Base-by-base conservation (phyloP, 1,284 basidiomycete genomes). In the Cutaneotrichosporon sp. region DNA sequence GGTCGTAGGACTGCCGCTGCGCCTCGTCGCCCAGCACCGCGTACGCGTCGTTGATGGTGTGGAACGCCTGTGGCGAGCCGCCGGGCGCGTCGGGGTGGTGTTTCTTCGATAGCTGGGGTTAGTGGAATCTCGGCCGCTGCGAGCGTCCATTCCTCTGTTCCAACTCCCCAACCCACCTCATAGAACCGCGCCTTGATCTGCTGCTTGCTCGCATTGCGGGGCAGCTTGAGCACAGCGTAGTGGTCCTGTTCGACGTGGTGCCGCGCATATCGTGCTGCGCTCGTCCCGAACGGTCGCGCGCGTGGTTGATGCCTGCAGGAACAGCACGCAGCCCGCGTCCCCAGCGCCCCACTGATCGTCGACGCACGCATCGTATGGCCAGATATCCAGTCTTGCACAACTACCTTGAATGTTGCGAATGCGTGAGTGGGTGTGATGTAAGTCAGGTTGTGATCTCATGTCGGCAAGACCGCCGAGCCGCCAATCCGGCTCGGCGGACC, bases 111-210 rank as follows among this genome's bases (percentile, higher is more conserved):
- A 77, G 56, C 76, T 77, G 48, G 4, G 26, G 25, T 58, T 29
- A 19, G 37, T 5, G 24, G 33, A 9, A 8, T 12, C 17, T 20
- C 10, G 29, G 9, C 26, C 41, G 10, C 12, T 7, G 25, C 12
- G 11, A 17, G 7, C 3, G 4, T 20, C 41, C 20, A 7, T 11
- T 17, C 29, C 29, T 10, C 29, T 20, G 19, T 32, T 20, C 43
- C 29, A 4, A 10, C 10, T 14, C 10, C 25, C 34, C 27, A 20
- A 62, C 70, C 58, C 56, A 77, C 76, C 67, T 75, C 74, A 51
- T 77, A 77, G 51, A 76, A 77, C 46, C 61, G 62, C 12, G 74
- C 69, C 58, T 77, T 77, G 61, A 77, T 68, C 52, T 77, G 74
- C 54, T 71, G 65, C 46, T 68, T 73, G 2, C 65, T 74, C 19